Evolutionary conservation across 208 protist genomes (phyloP), one percentile per base, ranked within the genome.

Genomic region (Angomonas deanei): DNA sequence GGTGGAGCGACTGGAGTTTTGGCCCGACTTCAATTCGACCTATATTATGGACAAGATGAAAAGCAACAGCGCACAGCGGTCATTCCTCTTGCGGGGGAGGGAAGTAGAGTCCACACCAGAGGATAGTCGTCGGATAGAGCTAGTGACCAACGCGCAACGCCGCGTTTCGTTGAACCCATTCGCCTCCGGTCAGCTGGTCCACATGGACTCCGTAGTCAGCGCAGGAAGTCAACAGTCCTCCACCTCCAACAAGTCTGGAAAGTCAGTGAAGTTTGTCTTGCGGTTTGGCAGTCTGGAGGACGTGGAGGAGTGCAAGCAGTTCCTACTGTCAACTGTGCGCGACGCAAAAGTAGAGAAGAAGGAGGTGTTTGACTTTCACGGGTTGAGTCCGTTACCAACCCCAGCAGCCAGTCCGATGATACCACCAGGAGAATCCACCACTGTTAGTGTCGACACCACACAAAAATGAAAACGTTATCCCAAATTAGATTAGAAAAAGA

Each of bases 41-140:
- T 59, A 59, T 34, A 8, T 59, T 2, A 26, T 46, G 27, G 54
- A 23, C 2, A 26, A 6, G 15, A 59, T 59, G 30, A 59, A 59
- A 13, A 42, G 28, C 30, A 19, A 3, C 27, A 33, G 10, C 17
- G 54, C 54, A 2, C 54, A 59, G 31, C 15, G 17, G 17, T 42
- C 54, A 15, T 5, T 59, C 4, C 54, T 30, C 26, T 3, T 59
- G 17, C 4, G 19, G 10, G 54, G 54, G 31, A 11, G 3, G 17
- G 31, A 34, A 30, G 30, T 39, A 19, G n/a, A 33, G 28, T 5
- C 54, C 4, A 59, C 54, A 4, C 28, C 54, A 5, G 54, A 59
- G 17, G 54, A 59, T 19, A 2, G 10, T 6, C 23, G 23, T 4
- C 11, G 50, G 15, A 33, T 56, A 26, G 3, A 10, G 42, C 17